phyloP scores from a whole-genome alignment of 169 alveolate genomes.

The Cystoisospora suis region DNA sequence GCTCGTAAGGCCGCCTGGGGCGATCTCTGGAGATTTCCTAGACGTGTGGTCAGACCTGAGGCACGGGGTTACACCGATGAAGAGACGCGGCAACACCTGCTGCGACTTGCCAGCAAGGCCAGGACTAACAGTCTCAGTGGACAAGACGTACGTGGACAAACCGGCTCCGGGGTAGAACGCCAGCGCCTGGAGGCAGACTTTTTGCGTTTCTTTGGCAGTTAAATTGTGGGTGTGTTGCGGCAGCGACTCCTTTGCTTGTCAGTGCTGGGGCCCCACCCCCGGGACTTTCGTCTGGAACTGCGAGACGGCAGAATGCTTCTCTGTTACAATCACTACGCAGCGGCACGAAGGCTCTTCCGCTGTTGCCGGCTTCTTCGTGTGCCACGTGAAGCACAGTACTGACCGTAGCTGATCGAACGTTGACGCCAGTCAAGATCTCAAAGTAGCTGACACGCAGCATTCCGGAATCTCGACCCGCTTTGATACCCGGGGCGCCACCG shows the following conservation, averaged over 20 bases:
- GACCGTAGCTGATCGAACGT: no score
- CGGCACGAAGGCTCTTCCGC: neutral
- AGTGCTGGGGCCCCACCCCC: neutral
- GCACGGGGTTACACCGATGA: conserved; percentile 84
- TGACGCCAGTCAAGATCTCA: no score
- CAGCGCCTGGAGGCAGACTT: conserved; percentile 18
- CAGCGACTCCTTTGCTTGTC: neutral
- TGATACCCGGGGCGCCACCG: no score
- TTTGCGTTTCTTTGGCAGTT: neutral
- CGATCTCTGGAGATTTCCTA: conserved; percentile 88
- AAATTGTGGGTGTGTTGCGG: neutral
- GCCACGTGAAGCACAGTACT: neutral
- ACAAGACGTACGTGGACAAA: neutral
- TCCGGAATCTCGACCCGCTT: no score
- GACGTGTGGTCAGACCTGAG: conserved; percentile 81
- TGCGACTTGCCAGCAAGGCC: neutral
- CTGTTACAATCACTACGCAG: neutral
- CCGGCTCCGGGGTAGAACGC: conserved; percentile 10
- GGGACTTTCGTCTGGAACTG: neutral
- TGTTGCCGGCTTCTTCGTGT: neutral
- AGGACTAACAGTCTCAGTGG: neutral
- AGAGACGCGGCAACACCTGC: conserved; percentile 62
- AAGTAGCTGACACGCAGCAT: no score
- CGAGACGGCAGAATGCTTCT: neutral
- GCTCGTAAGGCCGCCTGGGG: conserved; percentile 90